Percentiles rank a stretch among this genome's conserved stretches.
phyloP scores from a whole-genome alignment of 768 basidiomycete species.

The Russula sp. region DNA sequence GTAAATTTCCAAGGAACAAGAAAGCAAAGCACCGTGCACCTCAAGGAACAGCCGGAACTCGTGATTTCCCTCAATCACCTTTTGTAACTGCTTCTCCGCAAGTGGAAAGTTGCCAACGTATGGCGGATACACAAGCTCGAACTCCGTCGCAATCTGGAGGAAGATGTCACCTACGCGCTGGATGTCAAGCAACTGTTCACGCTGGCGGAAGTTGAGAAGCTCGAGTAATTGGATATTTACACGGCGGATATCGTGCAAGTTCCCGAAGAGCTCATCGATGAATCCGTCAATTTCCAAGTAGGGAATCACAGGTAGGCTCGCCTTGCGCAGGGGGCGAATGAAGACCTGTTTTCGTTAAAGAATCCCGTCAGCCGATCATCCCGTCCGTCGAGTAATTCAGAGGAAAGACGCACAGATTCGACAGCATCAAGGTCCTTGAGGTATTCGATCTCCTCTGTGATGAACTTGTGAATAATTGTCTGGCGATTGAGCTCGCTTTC shows the following conservation, averaged over 20 bases:
- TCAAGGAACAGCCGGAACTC: slow-evolving; percentile 82
- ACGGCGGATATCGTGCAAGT: slow-evolving; percentile 80
- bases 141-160: slow-evolving; percentile 79
- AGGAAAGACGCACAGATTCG: slow-evolving; percentile 47
- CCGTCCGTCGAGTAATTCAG: slow-evolving; percentile 31
- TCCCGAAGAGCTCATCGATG: slow-evolving; percentile 85
- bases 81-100: slow-evolving; percentile 81
- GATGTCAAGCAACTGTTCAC: slow-evolving; percentile 77
- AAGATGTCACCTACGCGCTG: slow-evolving; percentile 85
- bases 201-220: slow-evolving; percentile 76
- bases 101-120: slow-evolving; percentile 80
- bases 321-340: slow-evolving; percentile 46
- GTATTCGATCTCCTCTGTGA: slow-evolving; percentile 85
- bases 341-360: slow-evolving; percentile 36
- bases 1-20: not conserved
- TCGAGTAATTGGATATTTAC: slow-evolving; percentile 79
- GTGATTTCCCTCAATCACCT: slow-evolving; percentile 74
- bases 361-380: slow-evolving; percentile 36
- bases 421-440: slow-evolving; percentile 79
- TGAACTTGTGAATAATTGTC: slow-evolving; percentile 82
- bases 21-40: slow-evolving; percentile 35
- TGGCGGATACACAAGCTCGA: slow-evolving; percentile 76
- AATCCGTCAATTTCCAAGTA: slow-evolving; percentile 64
- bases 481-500: slow-evolving; percentile 78
- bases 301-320: slow-evolving; percentile 49